phyloP scores from a whole-genome alignment of 1,284 basidiomycete genomes.

The Boletus austroedulis region DNA sequence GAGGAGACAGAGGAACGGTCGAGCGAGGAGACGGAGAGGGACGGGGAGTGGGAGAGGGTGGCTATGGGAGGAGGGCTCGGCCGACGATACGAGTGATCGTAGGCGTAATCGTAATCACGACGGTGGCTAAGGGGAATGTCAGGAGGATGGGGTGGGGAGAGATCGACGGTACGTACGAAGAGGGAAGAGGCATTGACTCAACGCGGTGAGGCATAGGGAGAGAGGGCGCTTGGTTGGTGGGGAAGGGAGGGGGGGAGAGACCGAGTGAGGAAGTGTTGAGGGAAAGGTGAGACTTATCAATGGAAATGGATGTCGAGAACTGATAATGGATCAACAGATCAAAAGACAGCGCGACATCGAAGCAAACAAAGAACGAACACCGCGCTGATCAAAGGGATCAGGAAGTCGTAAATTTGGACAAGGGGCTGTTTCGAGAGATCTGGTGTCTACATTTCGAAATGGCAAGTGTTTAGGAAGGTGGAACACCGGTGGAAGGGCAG shows the following conservation, averaged over 20 bases:
- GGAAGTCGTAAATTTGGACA: slow-evolving; percentile 36
- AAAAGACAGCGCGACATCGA: slow-evolving; percentile 36
- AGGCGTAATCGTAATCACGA: slow-evolving; percentile 40
- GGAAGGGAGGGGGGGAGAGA: slow-evolving; percentile 10
- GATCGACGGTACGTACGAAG: slow-evolving; percentile 31
- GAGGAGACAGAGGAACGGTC: slow-evolving; percentile 60
- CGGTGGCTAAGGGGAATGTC: slow-evolving; percentile 36
- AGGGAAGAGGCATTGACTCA: slow-evolving; percentile 30
- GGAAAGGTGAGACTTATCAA: slow-evolving; percentile 33
- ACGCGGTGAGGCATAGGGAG: slow-evolving; percentile 36
- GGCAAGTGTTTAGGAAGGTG: slow-evolving; percentile 30
- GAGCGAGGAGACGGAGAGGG: slow-evolving; percentile 55
- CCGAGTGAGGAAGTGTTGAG: slow-evolving; percentile 19
- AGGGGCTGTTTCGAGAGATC: slow-evolving; percentile 36
- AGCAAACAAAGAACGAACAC: slow-evolving; percentile 40
- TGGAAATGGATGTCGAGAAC: slow-evolving; percentile 34
- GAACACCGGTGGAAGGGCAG: slow-evolving; percentile 22
- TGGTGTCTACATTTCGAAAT: slow-evolving; percentile 31
- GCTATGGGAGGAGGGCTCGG: slow-evolving; percentile 56
- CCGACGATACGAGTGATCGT: slow-evolving; percentile 42
- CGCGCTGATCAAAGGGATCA: slow-evolving; percentile 39
- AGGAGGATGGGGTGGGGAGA: slow-evolving; percentile 3
- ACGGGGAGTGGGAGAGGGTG: slow-evolving; percentile 58
- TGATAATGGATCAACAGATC: slow-evolving; percentile 41
- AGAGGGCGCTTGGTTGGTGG: slow-evolving; percentile 6